Conservation (phyloP, 441 rosid genomes). For the Kokia cookei region DNA sequence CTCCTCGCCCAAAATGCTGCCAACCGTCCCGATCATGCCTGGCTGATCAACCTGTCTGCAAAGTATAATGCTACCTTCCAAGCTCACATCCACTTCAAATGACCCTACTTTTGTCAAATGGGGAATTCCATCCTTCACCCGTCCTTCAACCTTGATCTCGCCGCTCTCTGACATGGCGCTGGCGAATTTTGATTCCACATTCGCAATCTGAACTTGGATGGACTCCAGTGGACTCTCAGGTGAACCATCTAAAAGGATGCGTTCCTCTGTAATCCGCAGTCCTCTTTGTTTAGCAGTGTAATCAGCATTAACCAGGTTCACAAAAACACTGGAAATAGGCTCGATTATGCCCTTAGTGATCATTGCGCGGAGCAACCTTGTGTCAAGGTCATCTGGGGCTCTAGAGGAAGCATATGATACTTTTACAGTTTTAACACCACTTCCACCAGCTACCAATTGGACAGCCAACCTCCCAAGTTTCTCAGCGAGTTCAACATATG, state of each 20-base stretch:
- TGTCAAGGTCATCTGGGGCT: slow-evolving; percentile 86
- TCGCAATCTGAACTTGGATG: slow-evolving; percentile 71
- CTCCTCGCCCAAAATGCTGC: slow-evolving; percentile 70
- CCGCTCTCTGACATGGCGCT: slow-evolving; percentile 76
- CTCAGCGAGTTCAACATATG: slow-evolving; percentile 73
- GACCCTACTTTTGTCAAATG: slow-evolving; percentile 80
- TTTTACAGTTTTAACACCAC: slow-evolving; percentile 71
- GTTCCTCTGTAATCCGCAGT: slow-evolving; percentile 72
- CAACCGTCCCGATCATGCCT: slow-evolving; percentile 89
- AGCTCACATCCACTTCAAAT: slow-evolving; percentile 83
- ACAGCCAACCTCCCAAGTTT: slow-evolving; percentile 88
- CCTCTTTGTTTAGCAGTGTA: slow-evolving; percentile 95
- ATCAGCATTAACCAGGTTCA: slow-evolving; percentile 95
- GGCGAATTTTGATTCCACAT: slow-evolving; percentile 83
- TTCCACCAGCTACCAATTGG: slow-evolving; percentile 86
- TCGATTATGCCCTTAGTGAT: slow-evolving; percentile 89
- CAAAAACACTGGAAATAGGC: slow-evolving; percentile 73
- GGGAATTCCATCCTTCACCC: slow-evolving; percentile 81
- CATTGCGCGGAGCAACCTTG: slow-evolving; percentile 93
- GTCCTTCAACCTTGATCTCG: slow-evolving; percentile 72
- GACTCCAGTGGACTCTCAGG: slow-evolving; percentile 72
- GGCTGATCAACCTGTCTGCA: slow-evolving; percentile 98
- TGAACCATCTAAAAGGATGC: slow-evolving; percentile 56
- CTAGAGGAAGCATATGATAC: slow-evolving; percentile 71
- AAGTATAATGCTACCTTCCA: slow-evolving; percentile 84